Base-by-base conservation (phyloP, 345 rosid species). In the Acer campestre region DNA sequence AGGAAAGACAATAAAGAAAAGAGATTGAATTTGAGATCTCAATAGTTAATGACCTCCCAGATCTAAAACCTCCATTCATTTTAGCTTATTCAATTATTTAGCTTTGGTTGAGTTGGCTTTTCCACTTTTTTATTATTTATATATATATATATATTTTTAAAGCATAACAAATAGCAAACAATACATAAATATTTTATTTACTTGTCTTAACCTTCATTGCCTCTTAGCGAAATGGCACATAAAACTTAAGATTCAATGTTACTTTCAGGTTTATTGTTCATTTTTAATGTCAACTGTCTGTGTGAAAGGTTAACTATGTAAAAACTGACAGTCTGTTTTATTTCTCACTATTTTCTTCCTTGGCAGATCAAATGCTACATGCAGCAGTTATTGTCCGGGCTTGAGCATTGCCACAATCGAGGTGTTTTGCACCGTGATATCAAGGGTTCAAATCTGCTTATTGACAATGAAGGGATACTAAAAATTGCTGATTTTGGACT, bases 401-500 rank as follows among this genome's bases (percentile, higher is more conserved):
- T 94, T 69, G 95, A 91, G 85, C 98, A 95, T 81, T 95, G 98
- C 75, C 98, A 95, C 87, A 83, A 70, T 46, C 82, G 76, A 74
- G 94, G 95, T 70, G 98, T 95, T 20, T 80, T 95, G 74, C 98
- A 95, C 80, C 92, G 98, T 29, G 98, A 95, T 82, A 86, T 95
- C 66, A 94, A 95, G 87, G 93, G 97, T 74, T 89, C 98, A 75
- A 95, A 93, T 86, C 82, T 95, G 27, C 87, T 95, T 61, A 90
- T 95, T 77, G 89, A 91, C 79, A 90, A 89, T 67, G 90, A 93
- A 44, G 98, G 98, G 40, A 79, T 81, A 68, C 78, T 95, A 17
- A 95, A 95, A 85, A 89, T 95, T 79, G 95, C 95, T 82, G 98
- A 95, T 85, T 95, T 95, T 67, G 98, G 98, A 67, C 80, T 95